Evolutionary conservation across 306 rosid genomes (phyloP), one percentile per base, ranked within the genome.

Genomic region (Rosa lucieae): DNA sequence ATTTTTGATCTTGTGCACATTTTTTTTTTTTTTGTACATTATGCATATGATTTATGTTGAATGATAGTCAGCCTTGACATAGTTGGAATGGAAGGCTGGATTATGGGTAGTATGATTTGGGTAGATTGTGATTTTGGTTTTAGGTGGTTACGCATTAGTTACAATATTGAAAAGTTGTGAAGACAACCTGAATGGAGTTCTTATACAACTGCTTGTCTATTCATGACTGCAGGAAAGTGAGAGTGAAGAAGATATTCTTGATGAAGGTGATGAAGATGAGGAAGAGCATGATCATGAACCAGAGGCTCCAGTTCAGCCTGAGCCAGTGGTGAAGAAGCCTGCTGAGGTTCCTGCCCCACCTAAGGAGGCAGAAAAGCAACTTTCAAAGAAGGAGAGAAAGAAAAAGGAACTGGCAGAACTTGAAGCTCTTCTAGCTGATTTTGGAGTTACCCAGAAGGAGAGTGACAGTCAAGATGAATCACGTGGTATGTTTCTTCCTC

Each of bases 351-450:
- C 91, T 73, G 83, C 13, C 6, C 87, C 79, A 67, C 89, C 94
- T 40, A 93, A 91, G 89, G 98, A 95, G 86, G 75, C 90, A 26
- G 98, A 93, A 79, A 83, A 91, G 52, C 98, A 95, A 68, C 98
- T 95, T 66, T 89, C 97, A 10, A 95, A 95, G 68, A 95, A 93
- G 75, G 99, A 95, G 78, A 90, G 83, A 85, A 95, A 95, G 88
- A 95, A 95, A 79, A 95, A 91, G 86, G 99, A 91, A 69, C 98
- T 95, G 84, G 99, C 87, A 7, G 99, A 95, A 83, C 98, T 95
- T 72, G 99, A 95, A 69, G 98, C 98, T 56, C 94, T 95, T 84
- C 82, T 93, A 66, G 98, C 99, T 79, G 97, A 93, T 86, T 91
- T 95, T 78, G 97, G 92, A 78, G 97, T 90, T 35, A 9, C 81